Base-by-base conservation (phyloP, 257 asterid species). In the Misopates orontium region DNA sequence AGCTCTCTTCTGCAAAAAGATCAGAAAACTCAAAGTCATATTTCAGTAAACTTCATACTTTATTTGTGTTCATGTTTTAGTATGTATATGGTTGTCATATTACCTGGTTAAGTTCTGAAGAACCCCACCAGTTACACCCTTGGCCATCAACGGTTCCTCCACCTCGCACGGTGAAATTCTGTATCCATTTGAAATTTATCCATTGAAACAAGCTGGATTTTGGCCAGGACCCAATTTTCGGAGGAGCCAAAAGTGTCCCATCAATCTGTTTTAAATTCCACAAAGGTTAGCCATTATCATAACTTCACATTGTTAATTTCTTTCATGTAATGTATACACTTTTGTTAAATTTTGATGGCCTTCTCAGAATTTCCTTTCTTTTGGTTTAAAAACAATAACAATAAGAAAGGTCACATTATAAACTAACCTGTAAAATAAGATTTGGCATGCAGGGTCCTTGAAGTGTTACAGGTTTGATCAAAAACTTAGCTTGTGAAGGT, bases 401-500 rank as follows among this genome's bases (percentile, higher is more conserved):
- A 14, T 14, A 14, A 10, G 20, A 10, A 6, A 32, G 4, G 25
- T 25, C 7, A 20, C n/a, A 21, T 12, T 10, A 61, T 55, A n/a
- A n/a, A n/a, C n/a, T 65, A 10, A 83, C 97, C 81, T 87, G 89
- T 40, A 90, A 77, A 75, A 75, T 78, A 25, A 90, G 89, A 73
- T 73, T 64, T n/a, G 91, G 95, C 84, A 67, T 66, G 64, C 96
- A 90, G 41, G 96, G 95, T 13, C 96, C 96, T 78, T 85, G 81
- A 57, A 90, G 95, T 40, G 81, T 85, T 14, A 79, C 62, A 16
- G 97, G 92, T 63, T 84, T 82, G 66, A 90, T 87, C 55, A 87
- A 70, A 59, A 90, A 85, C 69, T 75, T 74, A 42, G 32, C 68
- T 39, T 68, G 79, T 12, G 82, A 51, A 57, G 97, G 97, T 66